Percentiles rank a stretch among this genome's conserved stretches.
Evolutionary conservation across 257 asterid genomes (phyloP).

Genomic region (Jacaranda mimosifolia): DNA sequence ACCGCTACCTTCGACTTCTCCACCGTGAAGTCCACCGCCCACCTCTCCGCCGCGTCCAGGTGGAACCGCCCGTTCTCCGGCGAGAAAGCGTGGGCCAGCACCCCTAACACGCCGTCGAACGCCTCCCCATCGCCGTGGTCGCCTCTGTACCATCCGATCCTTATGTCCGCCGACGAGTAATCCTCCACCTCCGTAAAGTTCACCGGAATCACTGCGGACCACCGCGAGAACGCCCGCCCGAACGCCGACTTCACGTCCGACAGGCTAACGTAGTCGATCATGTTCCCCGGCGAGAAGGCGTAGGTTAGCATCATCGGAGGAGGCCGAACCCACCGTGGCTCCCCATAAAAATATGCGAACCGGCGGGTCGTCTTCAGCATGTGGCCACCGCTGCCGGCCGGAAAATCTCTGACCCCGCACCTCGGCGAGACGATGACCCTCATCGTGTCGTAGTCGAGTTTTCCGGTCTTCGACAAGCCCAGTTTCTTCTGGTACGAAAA

Average conservation of each 20-base stretch:
- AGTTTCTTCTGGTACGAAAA: conserved; percentile 60
- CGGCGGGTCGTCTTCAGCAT: conserved; percentile 46
- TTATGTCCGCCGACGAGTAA: conserved; percentile 66
- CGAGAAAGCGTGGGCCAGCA: conserved; percentile 89
- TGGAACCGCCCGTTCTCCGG: conserved; percentile 93
- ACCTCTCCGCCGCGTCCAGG: conserved; percentile 77
- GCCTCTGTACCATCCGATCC: conserved; percentile 79
- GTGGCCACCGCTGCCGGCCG: not conserved
- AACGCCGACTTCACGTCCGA: conserved; percentile 54
- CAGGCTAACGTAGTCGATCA: conserved; percentile 52
- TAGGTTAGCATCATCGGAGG: conserved; percentile 66
- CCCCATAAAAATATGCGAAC: conserved; percentile 62
- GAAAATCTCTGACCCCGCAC: conserved; percentile 69
- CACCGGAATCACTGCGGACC: conserved; percentile 91
- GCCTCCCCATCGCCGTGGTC: conserved; percentile 93
- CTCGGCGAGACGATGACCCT: conserved; percentile 62
- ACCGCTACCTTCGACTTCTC: conserved; percentile 74
- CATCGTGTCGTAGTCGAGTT: conserved; percentile 65
- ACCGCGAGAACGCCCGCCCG: conserved; percentile 67
- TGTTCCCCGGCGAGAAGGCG: conserved; percentile 66
- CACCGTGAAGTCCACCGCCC: conserved; percentile 77
- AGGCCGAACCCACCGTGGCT: conserved; percentile 67
- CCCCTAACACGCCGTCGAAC: conserved; percentile 84
- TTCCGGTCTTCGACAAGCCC: conserved; percentile 64
- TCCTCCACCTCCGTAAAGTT: conserved; percentile 66